Evolutionary conservation across 2,329 filamentous ascomycete genomes (phyloP), one percentile per base, ranked within the genome.

Genomic region (Pestalotiopsis sp.): DNA sequence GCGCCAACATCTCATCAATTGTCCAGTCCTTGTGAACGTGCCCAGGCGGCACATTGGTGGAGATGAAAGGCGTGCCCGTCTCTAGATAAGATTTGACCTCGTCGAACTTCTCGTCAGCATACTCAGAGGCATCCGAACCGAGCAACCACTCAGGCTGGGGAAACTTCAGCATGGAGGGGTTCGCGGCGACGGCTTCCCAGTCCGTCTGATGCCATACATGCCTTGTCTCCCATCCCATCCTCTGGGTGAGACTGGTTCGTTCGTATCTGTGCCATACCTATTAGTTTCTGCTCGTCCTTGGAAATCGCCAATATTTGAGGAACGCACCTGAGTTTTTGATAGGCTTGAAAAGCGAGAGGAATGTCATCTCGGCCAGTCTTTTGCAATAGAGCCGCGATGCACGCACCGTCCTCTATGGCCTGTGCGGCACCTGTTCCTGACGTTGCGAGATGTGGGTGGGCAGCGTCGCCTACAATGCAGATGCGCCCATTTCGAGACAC

Each of bases 121-220:
- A 75, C 69, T 78, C 78, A 77, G 87, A 85, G 0, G 84, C 82
- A 69, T 88, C 86, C 70, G 84, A 82, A 17, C 78, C 74, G 67
- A 85, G 82, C 20, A 88, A 83, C 85, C 85, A 88, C 67, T 85
- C 83, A 68, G 86, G 84, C 3, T 85, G 79, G 6, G 83, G 84
- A 65, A 87, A 78, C 56, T 82, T 80, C 61, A 87, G 84, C 45
- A 80, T 82, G 67, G 81, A 77, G 0, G 84, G 84, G 63, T 86
- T 81, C 69, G 84, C 76, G 68, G 81, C 82, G 36, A 86, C 84
- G 69, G 82, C 82, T 25, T 76, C 78, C 84, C 84, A 88, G 71
- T 86, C 84, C 4, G 85, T 85, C 75, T 85, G 87, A 73, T 88
- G 86, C 86, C 86, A 88, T 78, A 81, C 82, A 70, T 86, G 84